phyloP scores from a whole-genome alignment of 164 flowering plant genomes.

The Vitis cinerea region DNA sequence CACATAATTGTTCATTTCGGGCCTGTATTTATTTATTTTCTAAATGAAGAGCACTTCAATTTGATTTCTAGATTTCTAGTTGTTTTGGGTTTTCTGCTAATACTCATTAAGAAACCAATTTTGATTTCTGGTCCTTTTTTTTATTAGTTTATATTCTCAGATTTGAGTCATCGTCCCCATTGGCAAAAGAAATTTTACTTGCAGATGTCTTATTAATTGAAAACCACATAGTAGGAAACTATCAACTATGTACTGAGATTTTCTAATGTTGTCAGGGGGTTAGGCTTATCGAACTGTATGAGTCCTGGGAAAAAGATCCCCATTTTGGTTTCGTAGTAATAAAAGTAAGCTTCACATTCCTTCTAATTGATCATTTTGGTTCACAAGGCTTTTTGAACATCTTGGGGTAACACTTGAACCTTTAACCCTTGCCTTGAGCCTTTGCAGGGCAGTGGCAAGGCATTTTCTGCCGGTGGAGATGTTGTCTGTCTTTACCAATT shows the following conservation, averaged over 20 bases:
- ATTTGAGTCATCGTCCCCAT: no score
- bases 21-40: no score
- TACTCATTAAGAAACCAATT: not conserved
- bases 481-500: conserved; percentile 48
- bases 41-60: no score
- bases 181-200: no score
- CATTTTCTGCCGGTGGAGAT: conserved; percentile 78
- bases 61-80: no score
- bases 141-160: not conserved
- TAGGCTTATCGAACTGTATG: conserved; percentile 45
- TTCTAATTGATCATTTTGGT: not conserved
- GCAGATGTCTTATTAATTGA: no score
- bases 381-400: not conserved
- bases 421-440: conserved; percentile 5
- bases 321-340: conserved; percentile 50
- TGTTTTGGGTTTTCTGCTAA: not conserved
- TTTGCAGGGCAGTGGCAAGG: conserved; percentile 69
- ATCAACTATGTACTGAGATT: not conserved
- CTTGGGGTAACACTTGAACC: not conserved
- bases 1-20: no score
- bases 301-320: conserved; percentile 58
- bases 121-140: not conserved
- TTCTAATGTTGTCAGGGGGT: conserved; percentile 32
- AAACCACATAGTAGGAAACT: no score
- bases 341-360: conserved; percentile 39